Evolutionary conservation across 1,284 basidiomycete genomes (phyloP), one percentile per base, ranked within the genome.

Genomic region (Papiliotrema nemorosa): DNA sequence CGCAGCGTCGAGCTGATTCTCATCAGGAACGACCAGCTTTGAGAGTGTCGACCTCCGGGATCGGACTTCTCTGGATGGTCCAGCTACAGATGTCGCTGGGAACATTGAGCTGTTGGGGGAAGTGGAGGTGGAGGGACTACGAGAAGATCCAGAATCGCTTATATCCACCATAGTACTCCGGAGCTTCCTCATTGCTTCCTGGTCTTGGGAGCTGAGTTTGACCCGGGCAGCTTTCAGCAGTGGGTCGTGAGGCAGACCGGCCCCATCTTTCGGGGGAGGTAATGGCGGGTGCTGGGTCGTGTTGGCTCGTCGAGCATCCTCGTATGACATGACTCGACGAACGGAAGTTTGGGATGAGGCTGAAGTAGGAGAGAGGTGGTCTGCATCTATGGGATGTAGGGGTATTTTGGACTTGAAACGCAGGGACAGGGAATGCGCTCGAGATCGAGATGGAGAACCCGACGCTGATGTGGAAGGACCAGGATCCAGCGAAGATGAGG

Each of bases 141-240:
- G 29, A 31, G 29, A 31, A 7, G 59, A 54, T 12, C 31, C 38
- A 2, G 62, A 59, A 27, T 29, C 47, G 20, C 54, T 57, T 16
- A 52, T 47, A 13, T 49, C 50, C 6, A 61, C 57, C 58, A 64
- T 60, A 3, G 62, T 58, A 33, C 54, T 59, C n/a, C 70, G 39
- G 7, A 68, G 45, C 14, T 63, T 62, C n/a, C 61, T 54, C 62
- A 69, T 69, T 0, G 68, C 67, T 47, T 68, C 68, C 43, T 59
- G 58, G 50, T 72, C 69, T 26, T 52, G 50, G 10, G 57, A 55
- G 5, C 59, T 59, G 41, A 72, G 25, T 39, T 67, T 66, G 26
- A 56, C 27, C 6, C 69, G 38, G 2, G 60, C 69, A 5, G 61
- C 59, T 36, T 64, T 56, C 10, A 71, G 46, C 5, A 66, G 48